phyloP scores from a whole-genome alignment of 495 filamentous ascomycete species.

The Penicillium antarcticum region DNA sequence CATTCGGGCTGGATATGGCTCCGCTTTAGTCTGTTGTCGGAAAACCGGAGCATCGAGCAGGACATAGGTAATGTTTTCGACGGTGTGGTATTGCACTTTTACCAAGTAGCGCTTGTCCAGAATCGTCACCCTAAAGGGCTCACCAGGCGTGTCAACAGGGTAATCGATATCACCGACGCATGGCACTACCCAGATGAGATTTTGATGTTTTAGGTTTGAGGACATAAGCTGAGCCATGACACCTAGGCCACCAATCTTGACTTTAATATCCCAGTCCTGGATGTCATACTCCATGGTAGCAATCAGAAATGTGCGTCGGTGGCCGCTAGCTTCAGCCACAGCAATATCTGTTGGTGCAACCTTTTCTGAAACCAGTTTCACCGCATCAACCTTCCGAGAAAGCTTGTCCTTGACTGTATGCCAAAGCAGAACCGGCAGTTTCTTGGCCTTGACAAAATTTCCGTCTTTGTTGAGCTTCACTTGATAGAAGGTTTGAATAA shows the following conservation, averaged over 20 bases:
- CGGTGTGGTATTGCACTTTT: conserved; percentile 59
- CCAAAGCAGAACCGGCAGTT: conserved; percentile 5
- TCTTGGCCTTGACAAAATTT: conserved; percentile 12
- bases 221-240: too few relatives aligned
- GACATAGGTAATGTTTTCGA: conserved; percentile 67
- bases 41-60: conserved; percentile 66
- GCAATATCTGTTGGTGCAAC: conserved; percentile 9
- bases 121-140: conserved; percentile 60
- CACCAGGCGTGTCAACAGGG: conserved; percentile 52
- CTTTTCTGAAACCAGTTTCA: conserved; percentile 26
- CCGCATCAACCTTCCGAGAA: background rate
- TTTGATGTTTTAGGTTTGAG: too few relatives aligned
- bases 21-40: conserved; percentile 60
- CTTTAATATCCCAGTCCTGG: conserved; percentile 65
- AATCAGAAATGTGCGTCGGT: conserved; percentile 55
- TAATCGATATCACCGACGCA: conserved; percentile 64
- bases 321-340: conserved; percentile 9
- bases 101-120: conserved; percentile 59
- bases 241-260: too few relatives aligned
- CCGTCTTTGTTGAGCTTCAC: conserved; percentile 48
- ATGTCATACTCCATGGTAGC: conserved; percentile 71
- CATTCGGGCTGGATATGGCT: conserved; percentile 68
- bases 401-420: conserved; percentile 9
- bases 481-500: conserved; percentile 45
- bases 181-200: too few relatives aligned